Conservation (phyloP, 1,139 yeast species). For the Saccharomyces hybrid region DNA sequence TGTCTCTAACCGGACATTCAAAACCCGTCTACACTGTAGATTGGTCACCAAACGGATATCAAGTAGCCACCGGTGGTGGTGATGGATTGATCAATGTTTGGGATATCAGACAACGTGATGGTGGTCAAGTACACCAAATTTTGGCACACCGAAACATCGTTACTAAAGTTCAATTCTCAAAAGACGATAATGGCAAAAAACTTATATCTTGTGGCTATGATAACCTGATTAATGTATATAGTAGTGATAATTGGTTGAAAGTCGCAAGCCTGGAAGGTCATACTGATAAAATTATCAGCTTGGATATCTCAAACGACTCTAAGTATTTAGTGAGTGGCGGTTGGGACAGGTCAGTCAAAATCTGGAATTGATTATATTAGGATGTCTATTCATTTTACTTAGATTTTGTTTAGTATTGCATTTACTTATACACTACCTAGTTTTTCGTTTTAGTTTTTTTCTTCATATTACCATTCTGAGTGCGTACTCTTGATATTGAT, state of each 20-base stretch:
- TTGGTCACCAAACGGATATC: constrained; percentile 72
- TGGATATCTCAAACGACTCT: constrained; percentile 47
- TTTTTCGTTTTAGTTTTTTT: constrained; percentile 6
- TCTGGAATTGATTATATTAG: constrained; percentile 38
- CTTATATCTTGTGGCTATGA: constrained; percentile 68
- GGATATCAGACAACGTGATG: constrained; percentile 58
- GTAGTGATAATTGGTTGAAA: constrained; percentile 66
- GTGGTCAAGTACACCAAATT: constrained; percentile 41
- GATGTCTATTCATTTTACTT: no score
- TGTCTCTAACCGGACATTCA: constrained; percentile 58
- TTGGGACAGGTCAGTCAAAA: constrained; percentile 73
- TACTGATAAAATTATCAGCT: constrained; percentile 64
- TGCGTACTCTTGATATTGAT: constrained; percentile 22
- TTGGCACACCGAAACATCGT: constrained; percentile 75
- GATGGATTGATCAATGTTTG: constrained; percentile 77
- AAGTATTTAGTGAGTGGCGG: constrained; percentile 54
- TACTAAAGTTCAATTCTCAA: constrained; percentile 30
- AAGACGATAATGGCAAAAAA: constrained; percentile 37
- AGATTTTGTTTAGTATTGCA: no score
- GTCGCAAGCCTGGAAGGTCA: constrained; percentile 52
- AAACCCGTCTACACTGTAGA: constrained; percentile 64
- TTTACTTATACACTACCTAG: constrained; percentile 1
- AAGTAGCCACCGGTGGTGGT: constrained; percentile 76
- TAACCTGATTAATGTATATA: constrained; percentile 54
- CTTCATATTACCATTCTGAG: constrained; percentile 1